Evolutionary conservation across 768 basidiomycete species (phyloP).

Genomic region (Inosperma sp.): DNA sequence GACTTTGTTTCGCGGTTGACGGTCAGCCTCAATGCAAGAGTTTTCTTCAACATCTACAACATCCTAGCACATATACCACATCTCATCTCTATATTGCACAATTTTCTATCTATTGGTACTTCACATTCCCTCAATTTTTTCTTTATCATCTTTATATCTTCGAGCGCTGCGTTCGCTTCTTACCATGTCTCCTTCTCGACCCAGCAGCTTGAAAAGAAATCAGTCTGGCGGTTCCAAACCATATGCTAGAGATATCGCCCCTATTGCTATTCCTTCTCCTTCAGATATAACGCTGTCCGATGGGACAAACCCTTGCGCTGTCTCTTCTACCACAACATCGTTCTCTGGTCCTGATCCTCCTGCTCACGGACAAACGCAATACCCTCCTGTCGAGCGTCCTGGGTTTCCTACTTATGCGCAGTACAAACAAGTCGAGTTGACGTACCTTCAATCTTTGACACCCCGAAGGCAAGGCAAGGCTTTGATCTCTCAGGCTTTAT

Average conservation of each 20-base stretch:
- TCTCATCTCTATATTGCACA: constrained; percentile 15
- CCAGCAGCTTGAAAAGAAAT: constrained; percentile 21
- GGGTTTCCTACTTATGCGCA: constrained; percentile 61
- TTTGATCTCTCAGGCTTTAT: constrained; percentile 64
- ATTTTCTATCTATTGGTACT: constrained; percentile 7
- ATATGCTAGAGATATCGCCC: constrained; percentile 27
- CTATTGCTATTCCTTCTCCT: constrained; percentile 14
- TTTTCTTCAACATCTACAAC: constrained; percentile 18
- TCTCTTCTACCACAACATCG: background rate
- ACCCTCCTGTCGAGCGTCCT: constrained; percentile 20
- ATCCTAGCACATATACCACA: constrained; percentile 20
- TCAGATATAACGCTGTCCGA: constrained; percentile 6
- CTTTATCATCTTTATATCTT: constrained; percentile 9
- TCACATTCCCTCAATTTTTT: constrained; percentile 7
- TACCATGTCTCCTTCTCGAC: constrained; percentile 34
- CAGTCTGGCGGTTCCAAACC: constrained; percentile 30
- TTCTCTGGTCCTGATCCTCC: background rate
- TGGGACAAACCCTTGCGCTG: background rate
- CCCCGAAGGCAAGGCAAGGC: constrained; percentile 58
- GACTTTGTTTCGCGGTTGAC: constrained; percentile 11
- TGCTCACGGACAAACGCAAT: background rate
- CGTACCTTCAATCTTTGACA: constrained; percentile 56
- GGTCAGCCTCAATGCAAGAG: constrained; percentile 28
- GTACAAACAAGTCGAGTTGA: constrained; percentile 53
- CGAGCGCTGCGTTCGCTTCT: background rate